A percentile compares a stretch with the other conserved stretches of the same genome.
Conservation (phyloP, 2,329 filamentous ascomycete species). For the Ophiostoma montium region DNA sequence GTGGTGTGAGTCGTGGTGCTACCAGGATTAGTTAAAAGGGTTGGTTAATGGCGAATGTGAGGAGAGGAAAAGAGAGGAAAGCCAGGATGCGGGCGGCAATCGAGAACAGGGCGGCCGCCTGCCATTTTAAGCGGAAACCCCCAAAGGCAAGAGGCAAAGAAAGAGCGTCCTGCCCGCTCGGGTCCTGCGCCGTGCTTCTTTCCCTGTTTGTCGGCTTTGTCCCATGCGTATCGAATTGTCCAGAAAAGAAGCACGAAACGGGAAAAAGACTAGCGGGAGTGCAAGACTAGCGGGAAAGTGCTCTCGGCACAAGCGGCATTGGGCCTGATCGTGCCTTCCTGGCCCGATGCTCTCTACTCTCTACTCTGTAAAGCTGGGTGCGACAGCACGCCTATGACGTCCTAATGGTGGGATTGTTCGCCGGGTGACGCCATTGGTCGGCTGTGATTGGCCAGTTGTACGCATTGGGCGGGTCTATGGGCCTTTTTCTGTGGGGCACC, state of each 20-base stretch:
- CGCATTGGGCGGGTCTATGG: not conserved
- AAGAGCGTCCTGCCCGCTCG: too few species aligned
- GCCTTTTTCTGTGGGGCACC: not conserved
- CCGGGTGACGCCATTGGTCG: slow-evolving; percentile 1
- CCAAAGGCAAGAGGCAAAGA: too few species aligned
- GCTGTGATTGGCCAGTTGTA: not conserved
- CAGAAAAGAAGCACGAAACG: too few species aligned
- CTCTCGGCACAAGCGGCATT: slow-evolving; percentile 6
- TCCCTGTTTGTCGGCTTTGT: too few species aligned
- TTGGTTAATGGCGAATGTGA: too few species aligned
- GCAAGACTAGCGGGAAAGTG: too few species aligned
- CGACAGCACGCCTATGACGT: not conserved
- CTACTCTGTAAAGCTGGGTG: not conserved
- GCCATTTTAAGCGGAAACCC: too few species aligned
- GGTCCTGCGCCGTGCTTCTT: too few species aligned
- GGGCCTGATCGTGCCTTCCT: not conserved
- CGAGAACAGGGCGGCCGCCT: too few species aligned
- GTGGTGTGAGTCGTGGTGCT: not conserved
- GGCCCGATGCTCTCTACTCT: not conserved
- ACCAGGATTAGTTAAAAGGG: not conserved
- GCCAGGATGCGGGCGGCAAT: not conserved
- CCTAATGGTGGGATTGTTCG: not conserved
- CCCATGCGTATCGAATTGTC: too few species aligned
- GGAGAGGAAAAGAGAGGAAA: not conserved
- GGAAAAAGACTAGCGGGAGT: too few species aligned